These are phyloP conservation scores for Pleurotus pulmonarius DNA, from an alignment of 768 basidiomycete species.

Conservation along the genomic window DNA sequence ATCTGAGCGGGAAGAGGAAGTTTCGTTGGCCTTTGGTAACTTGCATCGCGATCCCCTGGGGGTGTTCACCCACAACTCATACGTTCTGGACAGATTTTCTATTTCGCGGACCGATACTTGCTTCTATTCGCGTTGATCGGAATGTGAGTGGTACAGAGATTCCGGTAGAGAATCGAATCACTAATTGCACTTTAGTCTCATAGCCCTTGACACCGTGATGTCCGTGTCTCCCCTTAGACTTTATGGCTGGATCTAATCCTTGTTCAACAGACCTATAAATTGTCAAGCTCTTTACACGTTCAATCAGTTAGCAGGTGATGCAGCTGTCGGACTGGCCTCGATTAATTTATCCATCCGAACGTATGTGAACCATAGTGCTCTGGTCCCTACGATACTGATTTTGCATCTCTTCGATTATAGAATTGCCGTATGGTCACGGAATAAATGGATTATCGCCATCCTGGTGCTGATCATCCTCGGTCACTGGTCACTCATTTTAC, in stretches of 20 bases:
- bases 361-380: slow-evolving; percentile 27
- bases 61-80: not conserved
- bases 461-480: slow-evolving; percentile 58
- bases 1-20: slow-evolving; percentile 48
- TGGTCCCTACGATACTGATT: not conserved
- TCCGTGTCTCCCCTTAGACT: slow-evolving; percentile 17
- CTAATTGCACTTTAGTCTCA: slow-evolving; percentile 29
- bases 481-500: slow-evolving; percentile 68
- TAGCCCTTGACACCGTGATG: slow-evolving; percentile 48
- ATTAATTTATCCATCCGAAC: slow-evolving; percentile 49
- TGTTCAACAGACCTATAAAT: slow-evolving; percentile 39
- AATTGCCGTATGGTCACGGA: slow-evolving; percentile 66
- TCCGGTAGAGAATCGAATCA: not conserved
- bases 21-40: slow-evolving; percentile 70
- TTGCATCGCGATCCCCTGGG: not conserved
- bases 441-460: slow-evolving; percentile 43
- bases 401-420: not conserved
- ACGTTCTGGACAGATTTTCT: slow-evolving; percentile 45
- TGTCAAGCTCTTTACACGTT: slow-evolving; percentile 65
- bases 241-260: not conserved
- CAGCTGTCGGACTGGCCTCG: slow-evolving; percentile 45
- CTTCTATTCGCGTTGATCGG: slow-evolving; percentile 63
- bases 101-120: slow-evolving; percentile 66
- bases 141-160: slow-evolving; percentile 46
- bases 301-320: slow-evolving; percentile 44